Conservation (phyloP, 768 basidiomycete species). For the Goffeauzyma gilvescens region DNA sequence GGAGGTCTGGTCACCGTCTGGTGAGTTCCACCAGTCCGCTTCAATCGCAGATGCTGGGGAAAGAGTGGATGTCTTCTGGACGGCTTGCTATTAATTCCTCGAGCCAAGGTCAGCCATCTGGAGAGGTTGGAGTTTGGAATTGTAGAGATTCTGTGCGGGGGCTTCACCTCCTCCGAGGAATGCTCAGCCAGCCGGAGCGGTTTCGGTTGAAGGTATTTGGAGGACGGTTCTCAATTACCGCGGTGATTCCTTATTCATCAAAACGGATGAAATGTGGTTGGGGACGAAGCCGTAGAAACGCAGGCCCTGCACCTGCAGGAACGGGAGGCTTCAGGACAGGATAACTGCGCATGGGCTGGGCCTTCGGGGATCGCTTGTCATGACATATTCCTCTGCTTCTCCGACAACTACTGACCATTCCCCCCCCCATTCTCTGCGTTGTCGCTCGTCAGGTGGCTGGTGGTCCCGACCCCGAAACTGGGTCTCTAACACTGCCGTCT, state of each 20-base stretch:
- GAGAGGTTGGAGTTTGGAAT: not conserved
- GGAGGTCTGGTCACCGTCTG: slow-evolving; percentile 84
- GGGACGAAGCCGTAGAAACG: no score
- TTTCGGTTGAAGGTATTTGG: no score
- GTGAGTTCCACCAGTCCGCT: slow-evolving; percentile 36
- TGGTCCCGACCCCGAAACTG: slow-evolving; percentile 83
- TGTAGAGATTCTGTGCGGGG: not conserved
- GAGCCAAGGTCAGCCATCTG: not conserved
- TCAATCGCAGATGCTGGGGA: no score
- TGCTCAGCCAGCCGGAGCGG: not conserved
- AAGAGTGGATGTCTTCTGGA: no score
- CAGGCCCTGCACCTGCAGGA: no score
- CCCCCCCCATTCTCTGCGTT: not conserved
- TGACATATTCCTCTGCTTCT: not conserved
- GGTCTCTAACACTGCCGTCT: slow-evolving; percentile 63
- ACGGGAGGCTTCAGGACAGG: no score
- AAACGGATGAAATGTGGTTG: no score
- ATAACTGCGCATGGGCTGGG: no score
- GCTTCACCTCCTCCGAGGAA: not conserved
- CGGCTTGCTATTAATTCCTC: not conserved
- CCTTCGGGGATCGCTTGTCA: not conserved
- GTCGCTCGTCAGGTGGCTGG: slow-evolving; percentile 56
- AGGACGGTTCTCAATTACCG: no score
- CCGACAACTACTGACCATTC: not conserved
- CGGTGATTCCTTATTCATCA: no score